These are phyloP conservation scores for Lentinula edodes DNA, from an alignment of 768 basidiomycete genomes.

Conservation along the genomic window DNA sequence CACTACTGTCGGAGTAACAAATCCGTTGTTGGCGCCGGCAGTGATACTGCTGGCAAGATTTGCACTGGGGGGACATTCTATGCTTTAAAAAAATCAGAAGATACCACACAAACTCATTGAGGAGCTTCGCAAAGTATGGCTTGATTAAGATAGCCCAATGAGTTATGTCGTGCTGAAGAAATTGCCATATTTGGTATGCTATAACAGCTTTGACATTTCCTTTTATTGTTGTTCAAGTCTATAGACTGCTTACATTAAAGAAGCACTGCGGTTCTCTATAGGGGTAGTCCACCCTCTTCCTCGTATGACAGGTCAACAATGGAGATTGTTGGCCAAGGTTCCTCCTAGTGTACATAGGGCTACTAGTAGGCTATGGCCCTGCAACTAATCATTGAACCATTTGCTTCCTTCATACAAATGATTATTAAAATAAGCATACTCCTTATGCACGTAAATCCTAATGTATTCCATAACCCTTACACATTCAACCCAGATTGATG, in stretches of 20 bases:
- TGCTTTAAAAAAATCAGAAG: constrained; percentile 15
- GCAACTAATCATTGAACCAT: background rate
- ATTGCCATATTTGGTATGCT: constrained; percentile 30
- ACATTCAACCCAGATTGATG: constrained; percentile 38
- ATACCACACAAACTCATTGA: constrained; percentile 15
- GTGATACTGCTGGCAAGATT: constrained; percentile 24
- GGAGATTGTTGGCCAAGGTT: constrained; percentile 27
- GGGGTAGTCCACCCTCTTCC: constrained; percentile 33
- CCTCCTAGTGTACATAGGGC: constrained; percentile 30
- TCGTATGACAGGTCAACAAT: constrained; percentile 31
- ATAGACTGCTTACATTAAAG: constrained; percentile 43
- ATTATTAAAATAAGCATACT: constrained; percentile 33
- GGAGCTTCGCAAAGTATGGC: constrained; percentile 29
- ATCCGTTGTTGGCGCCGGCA: constrained; percentile 26
- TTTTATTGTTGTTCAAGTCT: background rate
- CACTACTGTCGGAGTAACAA: too few species aligned
- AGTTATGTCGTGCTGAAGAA: constrained; percentile 26
- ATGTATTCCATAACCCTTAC: constrained; percentile 34
- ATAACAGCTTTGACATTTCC: background rate
- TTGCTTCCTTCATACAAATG: constrained; percentile 21
- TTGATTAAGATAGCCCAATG: constrained; percentile 20
- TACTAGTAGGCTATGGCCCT: background rate
- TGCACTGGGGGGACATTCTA: constrained; percentile 21
- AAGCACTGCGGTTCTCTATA: constrained; percentile 36
- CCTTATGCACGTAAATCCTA: constrained; percentile 31